phyloP scores from a whole-genome alignment of 1,284 basidiomycete species.

The Pholiota adiposa region DNA sequence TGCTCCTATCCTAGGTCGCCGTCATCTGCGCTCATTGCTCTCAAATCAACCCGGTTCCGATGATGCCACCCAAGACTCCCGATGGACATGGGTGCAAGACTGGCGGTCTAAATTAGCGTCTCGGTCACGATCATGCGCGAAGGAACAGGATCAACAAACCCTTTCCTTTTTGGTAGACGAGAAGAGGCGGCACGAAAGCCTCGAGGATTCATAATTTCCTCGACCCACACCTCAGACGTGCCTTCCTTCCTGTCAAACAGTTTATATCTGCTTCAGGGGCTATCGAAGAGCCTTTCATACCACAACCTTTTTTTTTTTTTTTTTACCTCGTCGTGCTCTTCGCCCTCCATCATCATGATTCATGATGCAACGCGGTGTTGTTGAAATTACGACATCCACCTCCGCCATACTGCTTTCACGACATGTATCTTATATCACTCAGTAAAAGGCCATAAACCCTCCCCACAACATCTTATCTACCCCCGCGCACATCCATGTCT shows the following conservation, averaged over 20 bases:
- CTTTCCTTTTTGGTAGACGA: conserved; percentile 49
- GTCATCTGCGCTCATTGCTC: conserved; percentile 60
- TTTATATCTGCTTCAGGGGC: neutral
- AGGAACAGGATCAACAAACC: conserved; percentile 40
- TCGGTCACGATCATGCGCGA: conserved; percentile 48
- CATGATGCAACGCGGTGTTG: neutral
- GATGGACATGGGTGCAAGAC: conserved; percentile 65
- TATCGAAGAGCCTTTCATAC: conserved; percentile 1
- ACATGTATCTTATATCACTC: neutral
- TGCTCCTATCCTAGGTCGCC: conserved; percentile 76
- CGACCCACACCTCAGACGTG: neutral
- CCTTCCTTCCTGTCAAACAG: neutral
- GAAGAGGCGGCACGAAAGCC: conserved; percentile 45
- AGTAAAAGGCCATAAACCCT: neutral
- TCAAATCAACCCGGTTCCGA: conserved; percentile 34
- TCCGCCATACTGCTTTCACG: conserved; percentile 1
- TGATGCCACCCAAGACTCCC: conserved; percentile 44
- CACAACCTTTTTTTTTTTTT: neutral
- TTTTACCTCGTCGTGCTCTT: neutral
- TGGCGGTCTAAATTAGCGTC: conserved; percentile 49
- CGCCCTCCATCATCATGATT: neutral
- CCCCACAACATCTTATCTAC: neutral
- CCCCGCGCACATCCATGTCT: neutral
- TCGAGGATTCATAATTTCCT: conserved; percentile 32
- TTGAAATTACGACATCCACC: neutral